Conservation (phyloP, 257 asterid genomes). For the Ligustrum vulgare region DNA sequence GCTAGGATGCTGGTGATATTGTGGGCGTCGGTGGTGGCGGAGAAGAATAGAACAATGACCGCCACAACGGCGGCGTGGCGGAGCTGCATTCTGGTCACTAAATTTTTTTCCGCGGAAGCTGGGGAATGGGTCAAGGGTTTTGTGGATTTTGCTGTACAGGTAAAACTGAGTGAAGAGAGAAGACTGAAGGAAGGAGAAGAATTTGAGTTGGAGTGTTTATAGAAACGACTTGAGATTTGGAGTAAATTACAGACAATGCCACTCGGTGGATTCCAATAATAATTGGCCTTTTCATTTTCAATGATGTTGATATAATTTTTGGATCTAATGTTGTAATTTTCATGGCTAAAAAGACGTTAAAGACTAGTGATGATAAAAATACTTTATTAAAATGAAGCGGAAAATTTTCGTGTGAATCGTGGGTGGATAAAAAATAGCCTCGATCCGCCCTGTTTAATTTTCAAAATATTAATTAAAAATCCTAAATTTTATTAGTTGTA, state of each 20-base stretch:
- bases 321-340: background rate
- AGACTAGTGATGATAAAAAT: too few species aligned
- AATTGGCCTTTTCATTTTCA: background rate
- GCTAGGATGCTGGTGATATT: conserved; percentile 60
- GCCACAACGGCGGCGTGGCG: conserved; percentile 34
- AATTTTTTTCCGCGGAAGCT: background rate
- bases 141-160: background rate
- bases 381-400: too few species aligned
- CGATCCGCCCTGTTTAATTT: too few species aligned
- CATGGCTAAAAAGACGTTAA: background rate
- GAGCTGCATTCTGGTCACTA: conserved; percentile 47
- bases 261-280: conserved; percentile 15
- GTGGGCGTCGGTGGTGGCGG: conserved; percentile 45
- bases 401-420: too few species aligned
- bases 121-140: background rate
- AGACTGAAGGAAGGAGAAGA: background rate
- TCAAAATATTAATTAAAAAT: too few species aligned
- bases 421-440: too few species aligned
- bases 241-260: conserved; percentile 30
- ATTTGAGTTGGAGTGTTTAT: conserved; percentile 10
- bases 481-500: too few species aligned
- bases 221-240: conserved; percentile 14
- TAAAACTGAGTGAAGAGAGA: background rate
- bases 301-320: background rate
- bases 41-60: conserved; percentile 29